phyloP scores from a whole-genome alignment of 176 grass and related monocot species.

The Puya raimondii region DNA sequence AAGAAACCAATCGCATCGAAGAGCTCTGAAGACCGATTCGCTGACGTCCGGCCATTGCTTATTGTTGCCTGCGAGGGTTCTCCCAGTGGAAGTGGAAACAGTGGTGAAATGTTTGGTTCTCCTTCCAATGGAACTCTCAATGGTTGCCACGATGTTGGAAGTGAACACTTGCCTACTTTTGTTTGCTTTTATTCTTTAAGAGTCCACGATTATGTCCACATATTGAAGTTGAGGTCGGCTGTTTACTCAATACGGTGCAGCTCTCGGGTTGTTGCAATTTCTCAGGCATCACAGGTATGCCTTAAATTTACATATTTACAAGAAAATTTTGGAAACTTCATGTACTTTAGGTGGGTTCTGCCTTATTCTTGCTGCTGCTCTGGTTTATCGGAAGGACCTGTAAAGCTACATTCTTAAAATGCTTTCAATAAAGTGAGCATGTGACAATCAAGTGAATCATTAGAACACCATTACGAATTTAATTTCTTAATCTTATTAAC shows the following conservation, averaged over 20 bases:
- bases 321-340: background rate
- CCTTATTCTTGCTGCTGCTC: too few relatives aligned
- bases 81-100: constrained; percentile 35
- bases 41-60: constrained; percentile 59
- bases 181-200: constrained; percentile 86
- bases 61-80: constrained; percentile 51
- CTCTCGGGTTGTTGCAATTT: constrained; percentile 71
- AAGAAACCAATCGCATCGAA: constrained; percentile 56
- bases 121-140: constrained; percentile 40
- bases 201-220: constrained; percentile 65
- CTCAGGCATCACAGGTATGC: constrained; percentile 75
- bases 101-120: constrained; percentile 33
- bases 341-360: too few relatives aligned
- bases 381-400: too few relatives aligned
- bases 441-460: too few relatives aligned
- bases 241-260: constrained; percentile 82
- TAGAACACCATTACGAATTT: too few relatives aligned
- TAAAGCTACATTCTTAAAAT: too few relatives aligned
- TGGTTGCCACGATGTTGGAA: constrained; percentile 31
- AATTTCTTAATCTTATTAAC: too few relatives aligned
- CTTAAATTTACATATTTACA: constrained; percentile 8
- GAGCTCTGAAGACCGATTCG: constrained; percentile 51
- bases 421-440: too few relatives aligned
- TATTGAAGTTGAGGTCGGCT: constrained; percentile 64
- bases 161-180: constrained; percentile 36